A percentile compares a stretch with the other conserved stretches of the same genome.
phyloP scores from a whole-genome alignment of 139 green algal species.

The Gonium pectorale region DNA sequence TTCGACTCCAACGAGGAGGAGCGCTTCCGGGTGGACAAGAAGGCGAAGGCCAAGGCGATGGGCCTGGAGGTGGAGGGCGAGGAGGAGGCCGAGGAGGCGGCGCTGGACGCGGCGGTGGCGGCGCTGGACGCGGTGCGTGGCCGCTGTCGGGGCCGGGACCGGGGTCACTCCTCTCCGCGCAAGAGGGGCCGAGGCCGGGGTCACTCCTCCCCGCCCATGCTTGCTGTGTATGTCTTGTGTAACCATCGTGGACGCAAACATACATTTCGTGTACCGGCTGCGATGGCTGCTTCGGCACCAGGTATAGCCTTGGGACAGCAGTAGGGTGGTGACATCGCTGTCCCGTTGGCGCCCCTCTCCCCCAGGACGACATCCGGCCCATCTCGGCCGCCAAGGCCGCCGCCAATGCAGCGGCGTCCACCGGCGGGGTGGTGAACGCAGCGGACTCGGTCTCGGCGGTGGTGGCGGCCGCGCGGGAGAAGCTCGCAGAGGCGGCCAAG shows the following conservation, averaged over 20 bases:
- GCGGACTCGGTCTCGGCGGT: slow-evolving; percentile 50
- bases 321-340: no score
- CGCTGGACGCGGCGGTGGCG: slow-evolving; percentile 31
- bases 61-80: slow-evolving; percentile 64
- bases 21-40: slow-evolving; percentile 56
- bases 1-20: slow-evolving; percentile 93
- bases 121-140: slow-evolving; percentile 24
- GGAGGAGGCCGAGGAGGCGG: slow-evolving; percentile 66
- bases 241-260: no score
- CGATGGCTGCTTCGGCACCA: no score
- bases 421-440: background rate
- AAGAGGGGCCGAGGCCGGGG: no score
- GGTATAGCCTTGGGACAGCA: no score
- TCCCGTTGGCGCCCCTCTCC: no score
- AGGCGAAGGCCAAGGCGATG: slow-evolving; percentile 67
- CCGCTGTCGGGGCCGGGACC: no score
- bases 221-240: no score
- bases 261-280: no score
- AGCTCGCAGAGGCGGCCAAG: slow-evolving; percentile 23
- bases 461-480: slow-evolving; percentile 34
- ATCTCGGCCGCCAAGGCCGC: slow-evolving; percentile 6
- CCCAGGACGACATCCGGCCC: slow-evolving; percentile 26
- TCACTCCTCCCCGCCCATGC: no score
- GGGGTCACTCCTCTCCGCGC: no score
- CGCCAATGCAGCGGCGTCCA: background rate